phyloP scores from a whole-genome alignment of 2,329 filamentous ascomycete species.

The Cladosporium sp. region DNA sequence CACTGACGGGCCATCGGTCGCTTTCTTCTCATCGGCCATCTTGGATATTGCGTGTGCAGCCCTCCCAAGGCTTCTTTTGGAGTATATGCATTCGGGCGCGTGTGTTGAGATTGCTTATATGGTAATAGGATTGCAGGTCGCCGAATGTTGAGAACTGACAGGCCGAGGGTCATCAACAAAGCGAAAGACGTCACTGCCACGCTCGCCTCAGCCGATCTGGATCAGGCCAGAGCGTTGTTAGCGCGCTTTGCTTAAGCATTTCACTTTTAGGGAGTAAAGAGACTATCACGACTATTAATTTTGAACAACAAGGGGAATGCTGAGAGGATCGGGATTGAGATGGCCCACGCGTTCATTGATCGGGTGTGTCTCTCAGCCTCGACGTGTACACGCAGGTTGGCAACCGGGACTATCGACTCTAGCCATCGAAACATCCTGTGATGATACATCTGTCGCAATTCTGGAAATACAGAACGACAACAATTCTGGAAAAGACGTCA shows the following conservation, averaged over 20 bases:
- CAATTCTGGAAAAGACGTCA: background rate
- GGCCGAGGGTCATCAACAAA: conserved; percentile 3
- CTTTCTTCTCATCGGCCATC: conserved; percentile 41
- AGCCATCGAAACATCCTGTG: conserved; percentile 81
- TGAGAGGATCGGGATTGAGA: background rate
- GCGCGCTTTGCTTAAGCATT: background rate
- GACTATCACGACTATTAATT: background rate
- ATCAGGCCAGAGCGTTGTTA: background rate
- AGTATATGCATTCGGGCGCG: conserved; percentile 3
- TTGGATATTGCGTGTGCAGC: background rate
- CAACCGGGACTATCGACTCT: conserved; percentile 45
- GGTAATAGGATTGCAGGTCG: background rate
- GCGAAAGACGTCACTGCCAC: conserved; percentile 6
- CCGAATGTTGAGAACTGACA: background rate
- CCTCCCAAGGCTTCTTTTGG: background rate
- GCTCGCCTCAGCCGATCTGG: background rate
- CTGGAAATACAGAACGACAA: conserved; percentile 49
- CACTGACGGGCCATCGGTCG: conserved; percentile 49
- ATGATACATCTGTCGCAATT: conserved; percentile 87
- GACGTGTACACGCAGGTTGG: background rate
- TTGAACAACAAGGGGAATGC: background rate
- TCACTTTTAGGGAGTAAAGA: background rate
- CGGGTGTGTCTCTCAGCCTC: background rate
- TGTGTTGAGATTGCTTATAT: too few relatives aligned
- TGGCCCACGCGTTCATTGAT: background rate